Evolutionary conservation across 768 basidiomycete species (phyloP).

Genomic region (Podaxis sp.): DNA sequence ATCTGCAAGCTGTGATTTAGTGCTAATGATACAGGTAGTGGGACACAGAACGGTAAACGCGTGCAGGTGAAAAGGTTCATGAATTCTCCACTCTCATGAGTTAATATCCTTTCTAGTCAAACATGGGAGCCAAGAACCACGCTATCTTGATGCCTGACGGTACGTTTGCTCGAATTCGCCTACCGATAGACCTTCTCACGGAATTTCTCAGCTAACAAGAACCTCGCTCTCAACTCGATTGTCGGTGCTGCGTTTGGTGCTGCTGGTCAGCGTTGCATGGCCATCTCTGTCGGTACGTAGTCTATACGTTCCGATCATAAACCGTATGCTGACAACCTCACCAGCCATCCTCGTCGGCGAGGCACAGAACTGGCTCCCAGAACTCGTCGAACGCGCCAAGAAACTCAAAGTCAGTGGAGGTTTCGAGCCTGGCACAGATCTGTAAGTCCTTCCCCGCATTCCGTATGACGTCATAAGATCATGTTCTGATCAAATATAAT

Average conservation of each 20-base stretch:
- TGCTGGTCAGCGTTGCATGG: constrained; percentile 98
- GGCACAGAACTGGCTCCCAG: constrained; percentile 79
- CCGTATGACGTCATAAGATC: neutral
- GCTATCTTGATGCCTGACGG: constrained; percentile 93
- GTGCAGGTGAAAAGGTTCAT: constrained; percentile 55
- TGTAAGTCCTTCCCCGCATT: constrained; percentile 44
- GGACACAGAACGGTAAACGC: constrained; percentile 83
- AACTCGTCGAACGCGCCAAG: constrained; percentile 78
- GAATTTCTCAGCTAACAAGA: constrained; percentile 74
- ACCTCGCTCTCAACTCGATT: constrained; percentile 87
- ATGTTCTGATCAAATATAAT: constrained; percentile 12
- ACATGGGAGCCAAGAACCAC: constrained; percentile 96
- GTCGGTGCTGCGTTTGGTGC: constrained; percentile 95
- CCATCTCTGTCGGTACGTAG: constrained; percentile 79
- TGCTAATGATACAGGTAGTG: constrained; percentile 42
- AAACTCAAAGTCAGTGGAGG: constrained; percentile 85
- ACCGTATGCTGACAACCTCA: constrained; percentile 3
- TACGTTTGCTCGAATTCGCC: constrained; percentile 30
- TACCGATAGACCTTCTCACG: neutral
- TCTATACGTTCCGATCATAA: neutral
- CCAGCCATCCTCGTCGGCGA: constrained; percentile 82
- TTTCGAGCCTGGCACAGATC: constrained; percentile 82
- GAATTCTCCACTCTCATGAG: neutral
- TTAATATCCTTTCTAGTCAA: constrained; percentile 32
- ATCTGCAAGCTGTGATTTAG: neutral